A percentile compares a stretch with the other conserved stretches of the same genome.
These are phyloP conservation scores for Tylopilus plumbeoviolaceoides DNA, from an alignment of 768 basidiomycete species.

Conservation along the genomic window DNA sequence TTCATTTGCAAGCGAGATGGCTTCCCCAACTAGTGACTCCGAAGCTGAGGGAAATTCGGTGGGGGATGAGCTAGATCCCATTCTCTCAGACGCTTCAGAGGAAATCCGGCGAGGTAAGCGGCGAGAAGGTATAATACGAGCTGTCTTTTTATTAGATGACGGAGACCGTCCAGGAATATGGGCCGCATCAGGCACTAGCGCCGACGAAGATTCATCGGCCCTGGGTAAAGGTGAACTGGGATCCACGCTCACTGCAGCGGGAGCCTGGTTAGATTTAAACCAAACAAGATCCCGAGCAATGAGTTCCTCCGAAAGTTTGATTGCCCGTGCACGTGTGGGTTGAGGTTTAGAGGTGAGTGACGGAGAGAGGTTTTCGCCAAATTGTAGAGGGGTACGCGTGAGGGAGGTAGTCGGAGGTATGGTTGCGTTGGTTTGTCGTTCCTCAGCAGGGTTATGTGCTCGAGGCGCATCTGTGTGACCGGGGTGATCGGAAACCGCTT, in stretches of 20 bases:
- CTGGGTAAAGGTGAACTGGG: background rate
- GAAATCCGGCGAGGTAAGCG: constrained; percentile 20
- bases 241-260: background rate
- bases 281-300: constrained; percentile 29
- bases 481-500: background rate
- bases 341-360: constrained; percentile 18
- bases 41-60: background rate
- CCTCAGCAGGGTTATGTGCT: background rate
- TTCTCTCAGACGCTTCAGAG: background rate
- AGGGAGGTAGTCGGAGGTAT: background rate
- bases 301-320: constrained; percentile 22
- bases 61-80: background rate
- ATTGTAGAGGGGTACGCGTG: background rate
- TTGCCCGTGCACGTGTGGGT: constrained; percentile 23
- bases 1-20: background rate
- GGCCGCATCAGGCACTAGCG: background rate
- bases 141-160: constrained; percentile 17
- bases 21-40: background rate
- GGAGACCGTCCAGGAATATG: background rate
- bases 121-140: constrained; percentile 25
- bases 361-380: background rate
- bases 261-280: constrained; percentile 20
- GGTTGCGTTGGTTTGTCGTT: background rate
- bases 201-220: background rate
- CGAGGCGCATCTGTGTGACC: background rate